These are phyloP conservation scores for Talaromyces trachyspermus DNA, from an alignment of 495 filamentous ascomycete species.

Conservation along the genomic window DNA sequence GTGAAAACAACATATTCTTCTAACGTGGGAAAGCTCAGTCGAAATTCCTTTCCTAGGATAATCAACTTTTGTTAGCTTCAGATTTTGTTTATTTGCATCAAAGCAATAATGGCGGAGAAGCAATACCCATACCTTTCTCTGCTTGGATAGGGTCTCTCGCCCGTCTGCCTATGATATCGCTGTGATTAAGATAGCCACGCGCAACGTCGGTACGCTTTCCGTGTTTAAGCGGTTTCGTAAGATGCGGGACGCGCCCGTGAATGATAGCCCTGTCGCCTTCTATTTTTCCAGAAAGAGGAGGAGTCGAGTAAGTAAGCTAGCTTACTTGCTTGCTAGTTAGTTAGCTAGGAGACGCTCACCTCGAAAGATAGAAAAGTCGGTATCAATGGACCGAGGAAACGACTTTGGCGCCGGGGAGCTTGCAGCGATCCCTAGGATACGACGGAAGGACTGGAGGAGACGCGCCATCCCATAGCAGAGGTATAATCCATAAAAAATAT, in stretches of 20 bases:
- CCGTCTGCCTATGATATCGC: conserved; percentile 56
- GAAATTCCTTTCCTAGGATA: conserved; percentile 34
- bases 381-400: conserved; percentile 29
- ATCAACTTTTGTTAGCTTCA: too few relatives aligned
- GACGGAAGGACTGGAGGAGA: conserved; percentile 29
- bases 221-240: conserved; percentile 43
- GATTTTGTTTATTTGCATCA: too few relatives aligned
- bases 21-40: conserved; percentile 56
- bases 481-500: too few relatives aligned
- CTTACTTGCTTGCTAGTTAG: too few relatives aligned
- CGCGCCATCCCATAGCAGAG: conserved; percentile 29
- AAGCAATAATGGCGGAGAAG: background rate
- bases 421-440: conserved; percentile 21
- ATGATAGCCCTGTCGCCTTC: conserved; percentile 55
- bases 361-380: conserved; percentile 34
- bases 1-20: conserved; percentile 62
- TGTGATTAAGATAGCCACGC: conserved; percentile 46
- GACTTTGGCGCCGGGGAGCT: background rate
- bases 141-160: conserved; percentile 47
- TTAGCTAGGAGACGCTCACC: conserved; percentile 17
- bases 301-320: too few relatives aligned
- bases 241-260: conserved; percentile 38
- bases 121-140: conserved; percentile 33
- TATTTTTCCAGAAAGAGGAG: conserved; percentile 17
- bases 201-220: conserved; percentile 39